phyloP scores from a whole-genome alignment of 257 asterid species.

The Ilex asprella region DNA sequence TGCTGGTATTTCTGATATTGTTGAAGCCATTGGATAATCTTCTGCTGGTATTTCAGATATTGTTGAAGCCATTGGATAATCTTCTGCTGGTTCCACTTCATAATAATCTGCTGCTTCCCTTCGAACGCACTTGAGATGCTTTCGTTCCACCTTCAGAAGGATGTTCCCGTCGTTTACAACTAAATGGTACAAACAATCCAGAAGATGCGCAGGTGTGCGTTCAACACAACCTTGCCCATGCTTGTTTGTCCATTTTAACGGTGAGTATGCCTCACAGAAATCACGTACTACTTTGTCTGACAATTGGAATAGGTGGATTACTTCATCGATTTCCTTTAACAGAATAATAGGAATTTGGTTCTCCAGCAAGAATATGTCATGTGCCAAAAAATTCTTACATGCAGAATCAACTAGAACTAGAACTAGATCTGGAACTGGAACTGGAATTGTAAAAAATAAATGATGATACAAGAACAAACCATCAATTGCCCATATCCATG shows the following conservation, averaged over 20 bases:
- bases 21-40: no score
- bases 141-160: no score
- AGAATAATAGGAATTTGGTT: slow-evolving; percentile 34
- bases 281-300: neutral
- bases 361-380: slow-evolving; percentile 36
- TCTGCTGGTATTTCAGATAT: no score
- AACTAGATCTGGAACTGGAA: no score
- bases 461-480: neutral
- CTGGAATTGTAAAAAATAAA: no score
- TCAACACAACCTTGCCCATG: neutral
- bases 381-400: slow-evolving; percentile 9
- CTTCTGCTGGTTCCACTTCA: no score
- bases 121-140: no score
- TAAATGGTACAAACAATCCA: slow-evolving; percentile 4
- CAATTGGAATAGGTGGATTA: neutral
- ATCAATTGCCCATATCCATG: neutral
- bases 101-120: no score
- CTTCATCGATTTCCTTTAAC: slow-evolving; percentile 16
- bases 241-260: slow-evolving; percentile 12
- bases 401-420: no score
- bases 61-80: no score
- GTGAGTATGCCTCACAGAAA: slow-evolving; percentile 25
- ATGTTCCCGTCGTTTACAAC: slow-evolving; percentile 12
- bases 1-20: no score
- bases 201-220: slow-evolving; percentile 6